Evolutionary conservation across 208 protist species (phyloP).

Genomic region (Leptomonas pyrrhocoris): DNA sequence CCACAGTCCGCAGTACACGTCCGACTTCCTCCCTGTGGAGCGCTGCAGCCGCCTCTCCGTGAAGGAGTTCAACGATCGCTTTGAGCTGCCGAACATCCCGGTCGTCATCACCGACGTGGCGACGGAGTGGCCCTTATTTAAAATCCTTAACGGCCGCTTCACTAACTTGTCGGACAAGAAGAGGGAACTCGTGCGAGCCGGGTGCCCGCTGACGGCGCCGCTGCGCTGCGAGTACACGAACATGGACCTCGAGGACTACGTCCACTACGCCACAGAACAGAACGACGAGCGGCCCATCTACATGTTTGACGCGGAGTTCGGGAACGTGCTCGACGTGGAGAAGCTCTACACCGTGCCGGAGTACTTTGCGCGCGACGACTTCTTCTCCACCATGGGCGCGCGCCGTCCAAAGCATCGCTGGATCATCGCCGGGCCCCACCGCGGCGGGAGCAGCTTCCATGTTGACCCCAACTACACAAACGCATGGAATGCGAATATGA

Average conservation of each 20-base stretch:
- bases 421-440: slow-evolving; percentile 86
- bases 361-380: slow-evolving; percentile 84
- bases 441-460: slow-evolving; percentile 89
- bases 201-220: slow-evolving; percentile 44
- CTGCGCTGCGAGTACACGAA: slow-evolving; percentile 89
- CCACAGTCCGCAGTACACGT: slow-evolving; percentile 49
- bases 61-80: slow-evolving; percentile 69
- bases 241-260: slow-evolving; percentile 87
- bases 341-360: slow-evolving; percentile 78
- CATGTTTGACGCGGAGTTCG: slow-evolving; percentile 91
- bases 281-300: slow-evolving; percentile 90
- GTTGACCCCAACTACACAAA: slow-evolving; percentile 89
- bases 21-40: slow-evolving; percentile 64
- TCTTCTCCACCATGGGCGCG: slow-evolving; percentile 74
- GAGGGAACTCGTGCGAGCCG: slow-evolving; percentile 42
- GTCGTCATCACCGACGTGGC: slow-evolving; percentile 82
- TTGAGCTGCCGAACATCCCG: slow-evolving; percentile 71
- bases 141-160: slow-evolving; percentile 72
- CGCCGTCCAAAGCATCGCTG: slow-evolving; percentile 86
- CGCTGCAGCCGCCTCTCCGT: slow-evolving; percentile 56
- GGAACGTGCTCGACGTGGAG: slow-evolving; percentile 52
- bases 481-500: slow-evolving; percentile 91
- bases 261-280: slow-evolving; percentile 77
- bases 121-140: slow-evolving; percentile 83
- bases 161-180: slow-evolving; percentile 63